These are phyloP conservation scores for Saprolegnia diclina DNA, from an alignment of 352 stramenopile species.

Conservation along the genomic window DNA sequence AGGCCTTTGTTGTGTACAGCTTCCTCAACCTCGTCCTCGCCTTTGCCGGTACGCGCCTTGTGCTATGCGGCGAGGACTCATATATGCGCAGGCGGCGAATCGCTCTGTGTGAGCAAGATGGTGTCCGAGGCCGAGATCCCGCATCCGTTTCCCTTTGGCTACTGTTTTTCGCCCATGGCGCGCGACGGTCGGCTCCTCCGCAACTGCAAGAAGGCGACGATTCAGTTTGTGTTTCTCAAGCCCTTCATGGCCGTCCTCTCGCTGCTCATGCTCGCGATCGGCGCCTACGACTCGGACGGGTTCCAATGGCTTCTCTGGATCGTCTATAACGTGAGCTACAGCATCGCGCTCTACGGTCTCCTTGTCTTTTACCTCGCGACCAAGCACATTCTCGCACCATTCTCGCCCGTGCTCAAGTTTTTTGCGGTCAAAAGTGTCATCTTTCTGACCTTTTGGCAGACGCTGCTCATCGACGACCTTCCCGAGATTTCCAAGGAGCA, in stretches of 20 bases:
- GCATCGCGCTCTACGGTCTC: slow-evolving; percentile 83
- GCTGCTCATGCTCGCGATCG: slow-evolving; percentile 71
- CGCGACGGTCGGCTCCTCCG: slow-evolving; percentile 77
- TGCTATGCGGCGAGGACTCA: no score
- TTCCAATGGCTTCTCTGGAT: slow-evolving; percentile 81
- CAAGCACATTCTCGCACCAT: slow-evolving; percentile 75
- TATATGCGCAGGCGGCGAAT: slow-evolving; percentile 59
- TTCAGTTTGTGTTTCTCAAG: slow-evolving; percentile 92
- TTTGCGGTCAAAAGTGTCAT: slow-evolving; percentile 89
- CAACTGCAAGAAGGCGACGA: slow-evolving; percentile 84
- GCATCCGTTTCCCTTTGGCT: slow-evolving; percentile 75
- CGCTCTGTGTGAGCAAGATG: slow-evolving; percentile 84
- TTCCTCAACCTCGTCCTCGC: slow-evolving; percentile 89
- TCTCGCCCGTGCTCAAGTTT: slow-evolving; percentile 89
- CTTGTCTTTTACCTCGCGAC: slow-evolving; percentile 89
- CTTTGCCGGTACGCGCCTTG: slow-evolving; percentile 38
- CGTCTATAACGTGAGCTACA: slow-evolving; percentile 91
- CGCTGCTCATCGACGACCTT: slow-evolving; percentile 74
- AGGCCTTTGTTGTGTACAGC: slow-evolving; percentile 91
- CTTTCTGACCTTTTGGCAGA: slow-evolving; percentile 92
- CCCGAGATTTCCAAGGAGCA: slow-evolving; percentile 81
- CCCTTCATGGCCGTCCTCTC: slow-evolving; percentile 81
- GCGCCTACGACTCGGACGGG: slow-evolving; percentile 62
- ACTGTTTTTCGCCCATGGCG: slow-evolving; percentile 64
- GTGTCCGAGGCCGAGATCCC: slow-evolving; percentile 72